phyloP scores from a whole-genome alignment of 768 basidiomycete genomes.

The Favolaschia claudopus region DNA sequence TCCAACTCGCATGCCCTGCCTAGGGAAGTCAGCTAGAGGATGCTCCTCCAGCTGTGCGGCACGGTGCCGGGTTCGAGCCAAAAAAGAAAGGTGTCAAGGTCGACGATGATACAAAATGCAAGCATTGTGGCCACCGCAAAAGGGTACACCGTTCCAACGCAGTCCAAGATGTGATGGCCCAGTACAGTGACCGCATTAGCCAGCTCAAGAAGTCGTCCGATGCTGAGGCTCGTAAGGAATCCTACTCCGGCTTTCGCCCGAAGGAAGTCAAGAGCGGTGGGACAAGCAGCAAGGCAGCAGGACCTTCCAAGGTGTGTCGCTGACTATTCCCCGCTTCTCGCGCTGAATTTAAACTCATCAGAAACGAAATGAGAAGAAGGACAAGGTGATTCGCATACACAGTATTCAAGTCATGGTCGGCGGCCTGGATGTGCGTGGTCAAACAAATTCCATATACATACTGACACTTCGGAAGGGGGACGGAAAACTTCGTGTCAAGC shows the following conservation, averaged over 20 bases:
- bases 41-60: neutral
- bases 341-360: too few species aligned
- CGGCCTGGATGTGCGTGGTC: neutral
- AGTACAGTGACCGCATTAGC: neutral
- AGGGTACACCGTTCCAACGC: too few species aligned
- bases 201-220: neutral
- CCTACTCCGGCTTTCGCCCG: neutral
- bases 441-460: too few species aligned
- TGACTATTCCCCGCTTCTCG: too few species aligned
- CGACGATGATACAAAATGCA: neutral
- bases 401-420: neutral
- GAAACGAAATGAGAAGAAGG: neutral
- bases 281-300: too few species aligned
- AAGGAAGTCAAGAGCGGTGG: too few species aligned
- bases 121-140: neutral
- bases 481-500: neutral
- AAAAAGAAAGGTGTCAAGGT: neutral
- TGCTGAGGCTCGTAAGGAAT: neutral
- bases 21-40: neutral
- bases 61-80: neutral
- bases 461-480: neutral
- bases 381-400: neutral
- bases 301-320: too few species aligned
- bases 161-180: neutral
- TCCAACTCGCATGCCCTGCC: slow-evolving; percentile 4